phyloP scores from a whole-genome alignment of 1,139 yeast genomes.

The Pichia sp. region DNA sequence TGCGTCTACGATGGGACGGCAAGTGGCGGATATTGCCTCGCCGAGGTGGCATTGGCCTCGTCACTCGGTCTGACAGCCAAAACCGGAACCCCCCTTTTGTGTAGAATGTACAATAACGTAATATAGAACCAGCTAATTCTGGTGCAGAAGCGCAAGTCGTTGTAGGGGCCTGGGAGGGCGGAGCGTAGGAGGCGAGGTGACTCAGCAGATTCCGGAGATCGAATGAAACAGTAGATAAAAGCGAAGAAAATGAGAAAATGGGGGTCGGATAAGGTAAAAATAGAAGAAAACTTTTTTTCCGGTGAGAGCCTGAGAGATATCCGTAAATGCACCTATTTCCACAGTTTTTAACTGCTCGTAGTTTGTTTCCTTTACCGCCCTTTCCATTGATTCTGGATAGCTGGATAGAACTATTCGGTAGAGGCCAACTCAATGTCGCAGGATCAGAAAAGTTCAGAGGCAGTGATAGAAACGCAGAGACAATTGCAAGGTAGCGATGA shows the following conservation, averaged over 20 bases:
- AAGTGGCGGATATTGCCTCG: background rate
- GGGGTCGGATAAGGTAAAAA: background rate
- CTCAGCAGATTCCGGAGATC: background rate
- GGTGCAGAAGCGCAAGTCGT: background rate
- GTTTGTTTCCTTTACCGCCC: background rate
- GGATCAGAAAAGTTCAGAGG: background rate
- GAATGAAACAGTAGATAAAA: background rate
- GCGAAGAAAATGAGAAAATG: background rate
- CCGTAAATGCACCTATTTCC: background rate
- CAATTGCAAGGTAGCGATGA: slow-evolving; percentile 2
- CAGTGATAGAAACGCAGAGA: background rate
- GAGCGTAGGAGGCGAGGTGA: too few species aligned
- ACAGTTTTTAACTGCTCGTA: background rate
- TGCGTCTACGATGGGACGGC: background rate
- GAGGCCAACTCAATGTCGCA: background rate
- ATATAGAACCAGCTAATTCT: background rate
- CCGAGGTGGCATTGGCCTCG: background rate
- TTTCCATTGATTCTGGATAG: background rate
- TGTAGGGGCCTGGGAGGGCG: too few species aligned
- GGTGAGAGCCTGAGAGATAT: background rate
- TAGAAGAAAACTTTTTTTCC: background rate
- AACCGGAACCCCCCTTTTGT: background rate
- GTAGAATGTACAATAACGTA: background rate
- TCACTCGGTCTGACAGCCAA: background rate
- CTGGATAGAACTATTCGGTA: background rate